phyloP scores from a whole-genome alignment of 345 rosid species.

The Populus euphratica region DNA sequence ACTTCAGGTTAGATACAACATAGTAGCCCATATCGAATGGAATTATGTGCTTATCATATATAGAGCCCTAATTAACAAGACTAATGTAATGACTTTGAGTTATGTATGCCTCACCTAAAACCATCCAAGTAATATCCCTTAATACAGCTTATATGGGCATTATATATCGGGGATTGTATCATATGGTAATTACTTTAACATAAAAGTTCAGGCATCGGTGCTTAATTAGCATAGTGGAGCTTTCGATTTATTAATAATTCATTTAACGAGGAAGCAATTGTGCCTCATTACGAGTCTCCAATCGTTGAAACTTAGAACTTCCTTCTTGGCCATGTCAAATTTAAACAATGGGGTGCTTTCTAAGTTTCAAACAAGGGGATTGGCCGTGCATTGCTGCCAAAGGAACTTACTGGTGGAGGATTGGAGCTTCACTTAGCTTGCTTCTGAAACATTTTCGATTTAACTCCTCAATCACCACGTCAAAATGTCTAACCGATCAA shows the following conservation, averaged over 20 bases:
- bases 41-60: conserved; percentile 25
- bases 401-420: not conserved
- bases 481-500: not conserved
- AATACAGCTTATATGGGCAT: not conserved
- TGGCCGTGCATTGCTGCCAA: not conserved
- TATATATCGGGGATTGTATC: not conserved
- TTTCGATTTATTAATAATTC: not conserved
- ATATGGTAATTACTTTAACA: not conserved
- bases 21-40: conserved; percentile 13
- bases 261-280: not conserved
- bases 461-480: not conserved
- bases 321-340: not conserved
- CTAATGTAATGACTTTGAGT: not conserved
- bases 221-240: not conserved
- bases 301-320: not conserved
- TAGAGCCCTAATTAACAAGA: not conserved
- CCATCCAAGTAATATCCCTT: not conserved
- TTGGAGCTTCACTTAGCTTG: not conserved
- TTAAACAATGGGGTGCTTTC: not conserved
- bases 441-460: not conserved
- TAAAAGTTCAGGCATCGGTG: not conserved
- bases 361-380: not conserved
- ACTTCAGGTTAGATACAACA: conserved; percentile 19
- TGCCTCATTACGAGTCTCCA: not conserved
- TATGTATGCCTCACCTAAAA: conserved; percentile 3